These are phyloP conservation scores for Nitzschia putrida DNA, from an alignment of 108 stramenopile genomes.

Conservation along the genomic window DNA sequence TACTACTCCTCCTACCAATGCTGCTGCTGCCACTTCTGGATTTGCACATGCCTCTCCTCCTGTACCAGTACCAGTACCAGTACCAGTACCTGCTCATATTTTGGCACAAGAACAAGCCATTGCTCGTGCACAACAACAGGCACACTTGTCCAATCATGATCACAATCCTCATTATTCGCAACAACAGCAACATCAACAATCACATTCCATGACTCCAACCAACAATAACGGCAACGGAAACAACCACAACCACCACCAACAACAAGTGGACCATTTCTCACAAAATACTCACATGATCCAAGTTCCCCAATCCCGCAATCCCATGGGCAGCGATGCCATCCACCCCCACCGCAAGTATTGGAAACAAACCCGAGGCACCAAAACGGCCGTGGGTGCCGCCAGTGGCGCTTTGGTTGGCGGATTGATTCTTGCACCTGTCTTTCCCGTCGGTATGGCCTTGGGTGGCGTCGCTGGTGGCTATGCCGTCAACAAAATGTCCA, in stretches of 20 bases:
- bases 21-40: too few relatives aligned
- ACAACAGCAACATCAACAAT: too few relatives aligned
- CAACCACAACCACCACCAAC: not conserved
- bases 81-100: too few relatives aligned
- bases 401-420: constrained; percentile 29
- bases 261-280: too few relatives aligned
- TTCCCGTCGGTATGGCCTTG: constrained; percentile 28
- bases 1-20: too few relatives aligned
- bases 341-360: constrained; percentile 20
- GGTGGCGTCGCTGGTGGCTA: constrained; percentile 32
- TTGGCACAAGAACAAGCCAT: too few relatives aligned
- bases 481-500: constrained; percentile 25
- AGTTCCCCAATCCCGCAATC: constrained; percentile 27
- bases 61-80: too few relatives aligned
- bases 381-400: constrained; percentile 23
- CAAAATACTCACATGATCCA: constrained; percentile 2
- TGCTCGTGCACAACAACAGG: too few relatives aligned
- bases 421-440: constrained; percentile 25
- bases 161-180: too few relatives aligned
- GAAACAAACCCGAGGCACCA: constrained; percentile 25
- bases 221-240: not conserved
- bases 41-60: too few relatives aligned
- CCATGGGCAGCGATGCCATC: constrained; percentile 24
- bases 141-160: too few relatives aligned
- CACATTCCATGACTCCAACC: not conserved